Evolutionary conservation across 225 moss, liverwort and hornwort genomes (phyloP).

Genomic region (Bryum argenteum): DNA sequence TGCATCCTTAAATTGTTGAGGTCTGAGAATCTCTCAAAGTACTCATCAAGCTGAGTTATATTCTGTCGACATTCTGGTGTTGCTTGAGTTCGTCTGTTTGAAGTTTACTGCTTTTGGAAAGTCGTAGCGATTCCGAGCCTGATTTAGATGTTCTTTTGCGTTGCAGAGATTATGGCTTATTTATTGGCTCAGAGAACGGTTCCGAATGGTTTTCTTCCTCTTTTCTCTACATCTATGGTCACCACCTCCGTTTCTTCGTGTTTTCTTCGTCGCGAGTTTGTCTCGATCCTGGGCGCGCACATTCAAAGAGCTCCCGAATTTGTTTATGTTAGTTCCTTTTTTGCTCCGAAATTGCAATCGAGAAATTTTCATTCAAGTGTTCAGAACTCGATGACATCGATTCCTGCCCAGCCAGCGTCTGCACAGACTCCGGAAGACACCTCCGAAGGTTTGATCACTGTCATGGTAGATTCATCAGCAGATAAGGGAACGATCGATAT

Average conservation of each 20-base stretch:
- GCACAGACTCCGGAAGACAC: slow-evolving; percentile 39
- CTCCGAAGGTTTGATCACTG: slow-evolving; percentile 34
- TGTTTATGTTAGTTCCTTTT: slow-evolving; percentile 15
- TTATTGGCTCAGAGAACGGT: slow-evolving; percentile 32
- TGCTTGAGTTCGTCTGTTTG: slow-evolving; percentile 9
- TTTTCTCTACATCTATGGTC: slow-evolving; percentile 31
- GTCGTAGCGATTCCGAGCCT: background rate
- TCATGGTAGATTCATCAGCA: slow-evolving; percentile 51
- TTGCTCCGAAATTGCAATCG: slow-evolving; percentile 25
- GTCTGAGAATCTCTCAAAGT: background rate
- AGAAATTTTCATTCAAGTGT: slow-evolving; percentile 27
- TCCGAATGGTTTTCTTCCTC: slow-evolving; percentile 35
- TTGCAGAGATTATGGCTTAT: slow-evolving; percentile 47
- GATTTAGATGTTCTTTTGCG: background rate
- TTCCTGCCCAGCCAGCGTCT: slow-evolving; percentile 38
- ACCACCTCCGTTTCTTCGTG: slow-evolving; percentile 15
- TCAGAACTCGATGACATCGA: slow-evolving; percentile 27
- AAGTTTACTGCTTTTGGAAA: too few species aligned
- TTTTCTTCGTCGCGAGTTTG: slow-evolving; percentile 24
- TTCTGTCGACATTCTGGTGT: slow-evolving; percentile 3
- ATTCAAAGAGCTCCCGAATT: slow-evolving; percentile 18
- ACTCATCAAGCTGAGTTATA: background rate
- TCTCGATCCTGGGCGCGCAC: slow-evolving; percentile 15
- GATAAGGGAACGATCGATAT: slow-evolving; percentile 55
- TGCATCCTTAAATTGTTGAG: slow-evolving; percentile 4